Conservation (phyloP, 1,284 basidiomycete species). For the Marasmius oreades region DNA sequence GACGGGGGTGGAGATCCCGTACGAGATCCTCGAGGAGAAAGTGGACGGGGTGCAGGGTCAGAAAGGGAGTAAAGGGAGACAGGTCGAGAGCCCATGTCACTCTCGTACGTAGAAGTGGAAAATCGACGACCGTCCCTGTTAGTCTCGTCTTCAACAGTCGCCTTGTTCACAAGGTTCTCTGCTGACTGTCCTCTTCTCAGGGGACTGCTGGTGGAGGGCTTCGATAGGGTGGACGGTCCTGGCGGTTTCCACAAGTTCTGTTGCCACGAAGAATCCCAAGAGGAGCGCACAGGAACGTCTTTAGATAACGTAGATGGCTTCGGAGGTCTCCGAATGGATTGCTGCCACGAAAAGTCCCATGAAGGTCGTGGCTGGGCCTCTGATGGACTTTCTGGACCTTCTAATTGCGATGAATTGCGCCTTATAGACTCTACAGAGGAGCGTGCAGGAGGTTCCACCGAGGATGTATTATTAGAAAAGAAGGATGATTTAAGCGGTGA, state of each 20-base stretch:
- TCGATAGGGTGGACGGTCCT: not conserved
- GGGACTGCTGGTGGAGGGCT: not conserved
- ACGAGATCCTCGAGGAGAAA: conserved; percentile 5
- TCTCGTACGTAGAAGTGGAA: not conserved
- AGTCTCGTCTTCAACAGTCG: not conserved
- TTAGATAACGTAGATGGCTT: not conserved
- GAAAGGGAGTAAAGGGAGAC: conserved; percentile 9
- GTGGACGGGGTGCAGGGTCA: conserved; percentile 5
- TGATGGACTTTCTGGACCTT: not conserved
- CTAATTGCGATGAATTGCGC: not conserved
- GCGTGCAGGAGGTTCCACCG: not conserved
- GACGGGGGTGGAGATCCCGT: not conserved
- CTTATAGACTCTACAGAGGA: not conserved
- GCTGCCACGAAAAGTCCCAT: not conserved
- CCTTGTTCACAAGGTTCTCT: not conserved
- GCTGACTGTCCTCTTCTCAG: not conserved
- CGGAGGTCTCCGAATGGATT: not conserved
- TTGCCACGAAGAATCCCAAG: not conserved
- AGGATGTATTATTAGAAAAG: not conserved
- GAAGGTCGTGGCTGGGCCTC: not conserved
- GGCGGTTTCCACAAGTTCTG: not conserved
- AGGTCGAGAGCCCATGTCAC: conserved; percentile 7
- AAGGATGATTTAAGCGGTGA: not conserved
- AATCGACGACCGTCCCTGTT: not conserved
- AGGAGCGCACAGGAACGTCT: not conserved